Evolutionary conservation across 306 rosid species (phyloP).

Genomic region (Lotus japonicus): DNA sequence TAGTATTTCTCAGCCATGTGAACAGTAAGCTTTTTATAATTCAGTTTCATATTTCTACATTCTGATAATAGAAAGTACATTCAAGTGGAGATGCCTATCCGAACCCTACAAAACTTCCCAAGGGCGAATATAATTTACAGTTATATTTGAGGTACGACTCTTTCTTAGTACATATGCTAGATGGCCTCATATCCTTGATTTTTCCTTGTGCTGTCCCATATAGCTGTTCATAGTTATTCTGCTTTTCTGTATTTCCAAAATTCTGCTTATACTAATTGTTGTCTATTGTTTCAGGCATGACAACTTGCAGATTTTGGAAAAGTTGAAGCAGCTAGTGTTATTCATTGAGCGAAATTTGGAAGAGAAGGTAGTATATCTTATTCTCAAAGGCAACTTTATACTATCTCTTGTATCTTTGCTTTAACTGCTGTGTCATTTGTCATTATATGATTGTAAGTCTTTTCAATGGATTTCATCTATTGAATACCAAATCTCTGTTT

Average conservation of each 20-base stretch:
- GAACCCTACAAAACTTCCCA: constrained; percentile 59
- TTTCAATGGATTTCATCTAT: constrained; percentile 3
- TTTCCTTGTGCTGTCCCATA: constrained; percentile 13
- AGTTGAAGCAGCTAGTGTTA: constrained; percentile 81
- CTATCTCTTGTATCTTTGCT: not conserved
- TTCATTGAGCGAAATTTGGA: constrained; percentile 79
- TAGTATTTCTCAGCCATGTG: constrained; percentile 14
- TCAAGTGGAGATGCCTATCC: constrained; percentile 93
- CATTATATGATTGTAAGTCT: constrained; percentile 1
- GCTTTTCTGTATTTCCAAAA: not conserved
- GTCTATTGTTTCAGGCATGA: constrained; percentile 69
- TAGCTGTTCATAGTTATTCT: constrained; percentile 2
- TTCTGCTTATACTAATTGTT: constrained; percentile 3
- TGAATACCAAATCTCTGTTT: not conserved
- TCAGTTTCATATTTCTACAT: constrained; percentile 17
- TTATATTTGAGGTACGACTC: constrained; percentile 60
- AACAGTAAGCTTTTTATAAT: not conserved
- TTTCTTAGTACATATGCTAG: constrained; percentile 24
- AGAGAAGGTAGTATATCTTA: constrained; percentile 56
- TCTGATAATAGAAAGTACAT: constrained; percentile 53
- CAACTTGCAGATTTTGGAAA: constrained; percentile 75
- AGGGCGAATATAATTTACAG: constrained; percentile 85
- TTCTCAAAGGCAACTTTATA: not conserved
- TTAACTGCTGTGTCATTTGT: not conserved
- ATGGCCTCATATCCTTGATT: constrained; percentile 8